These are phyloP conservation scores for Scedosporium minutisporum DNA, from an alignment of 2,329 filamentous ascomycete genomes.

Conservation along the genomic window DNA sequence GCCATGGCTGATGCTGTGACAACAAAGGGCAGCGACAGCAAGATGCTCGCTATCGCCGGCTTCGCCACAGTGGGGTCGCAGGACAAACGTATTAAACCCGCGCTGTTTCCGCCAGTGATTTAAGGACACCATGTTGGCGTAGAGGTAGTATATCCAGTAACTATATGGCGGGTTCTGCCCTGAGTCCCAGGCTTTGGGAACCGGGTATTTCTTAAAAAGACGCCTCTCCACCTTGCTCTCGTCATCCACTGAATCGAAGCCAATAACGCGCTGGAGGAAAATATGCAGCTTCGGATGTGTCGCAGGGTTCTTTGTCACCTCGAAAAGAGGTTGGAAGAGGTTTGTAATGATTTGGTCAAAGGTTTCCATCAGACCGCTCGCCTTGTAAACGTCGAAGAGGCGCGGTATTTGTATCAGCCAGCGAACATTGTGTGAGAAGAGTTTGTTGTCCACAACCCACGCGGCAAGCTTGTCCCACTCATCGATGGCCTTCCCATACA, in stretches of 20 bases:
- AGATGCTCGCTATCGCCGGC: conserved; percentile 95
- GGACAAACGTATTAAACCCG: conserved; percentile 89
- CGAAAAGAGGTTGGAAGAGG: conserved; percentile 86
- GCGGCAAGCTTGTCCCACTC: conserved; percentile 97
- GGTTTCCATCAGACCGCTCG: conserved; percentile 72
- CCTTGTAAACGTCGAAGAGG: conserved; percentile 92
- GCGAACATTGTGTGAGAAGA: conserved; percentile 94
- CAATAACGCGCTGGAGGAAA: conserved; percentile 89
- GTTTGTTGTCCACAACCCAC: conserved; percentile 96
- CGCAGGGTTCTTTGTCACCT: conserved; percentile 79
- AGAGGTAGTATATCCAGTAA: conserved; percentile 98
- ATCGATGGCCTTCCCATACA: conserved; percentile 83
- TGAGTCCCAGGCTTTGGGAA: conserved; percentile 79
- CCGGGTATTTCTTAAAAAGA: conserved; percentile 90
- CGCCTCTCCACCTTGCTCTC: conserved; percentile 94
- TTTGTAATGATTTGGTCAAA: conserved; percentile 89
- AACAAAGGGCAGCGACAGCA: conserved; percentile 81
- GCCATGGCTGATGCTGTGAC: conserved; percentile 94
- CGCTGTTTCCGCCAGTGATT: conserved; percentile 86
- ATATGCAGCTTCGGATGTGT: conserved; percentile 89
- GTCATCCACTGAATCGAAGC: conserved; percentile 95
- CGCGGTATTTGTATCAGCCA: conserved; percentile 96
- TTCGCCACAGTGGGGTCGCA: conserved; percentile 92
- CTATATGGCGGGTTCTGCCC: conserved; percentile 96
- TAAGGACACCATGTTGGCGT: conserved; percentile 84